phyloP scores from a whole-genome alignment of 305 asterid genomes.

The Fraxinus ornus region DNA sequence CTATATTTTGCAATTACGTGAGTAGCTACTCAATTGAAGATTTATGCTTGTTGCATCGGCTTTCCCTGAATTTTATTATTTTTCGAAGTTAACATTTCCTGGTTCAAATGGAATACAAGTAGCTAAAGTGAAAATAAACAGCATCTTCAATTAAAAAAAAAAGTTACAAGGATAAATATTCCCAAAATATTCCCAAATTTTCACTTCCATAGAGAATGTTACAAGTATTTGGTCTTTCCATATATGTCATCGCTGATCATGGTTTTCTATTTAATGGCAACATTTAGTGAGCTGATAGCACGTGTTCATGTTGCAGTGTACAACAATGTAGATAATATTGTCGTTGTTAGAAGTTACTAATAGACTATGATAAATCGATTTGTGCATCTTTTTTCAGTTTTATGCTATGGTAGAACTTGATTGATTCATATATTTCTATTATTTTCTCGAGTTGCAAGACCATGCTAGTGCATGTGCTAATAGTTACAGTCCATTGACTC shows the following conservation, averaged over 20 bases:
- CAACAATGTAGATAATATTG: background rate
- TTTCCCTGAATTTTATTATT: background rate
- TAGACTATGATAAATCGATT: background rate
- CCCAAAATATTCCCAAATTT: too few relatives aligned
- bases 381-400: background rate
- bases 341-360: background rate
- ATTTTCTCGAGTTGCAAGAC: background rate
- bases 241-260: background rate
- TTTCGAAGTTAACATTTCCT: background rate
- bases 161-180: background rate
- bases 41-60: background rate
- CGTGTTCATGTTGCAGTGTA: background rate
- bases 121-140: background rate
- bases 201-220: background rate
- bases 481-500: constrained; percentile 4
- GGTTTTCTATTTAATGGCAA: background rate
- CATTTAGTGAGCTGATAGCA: background rate
- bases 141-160: background rate
- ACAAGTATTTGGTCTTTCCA: background rate
- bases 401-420: background rate
- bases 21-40: background rate
- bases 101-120: background rate
- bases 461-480: constrained; percentile 5
- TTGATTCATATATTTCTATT: background rate
- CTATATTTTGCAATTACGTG: background rate